Evolutionary conservation across 2,329 filamentous ascomycete species (phyloP).

Genomic region (Hymenoscyphus scutula): DNA sequence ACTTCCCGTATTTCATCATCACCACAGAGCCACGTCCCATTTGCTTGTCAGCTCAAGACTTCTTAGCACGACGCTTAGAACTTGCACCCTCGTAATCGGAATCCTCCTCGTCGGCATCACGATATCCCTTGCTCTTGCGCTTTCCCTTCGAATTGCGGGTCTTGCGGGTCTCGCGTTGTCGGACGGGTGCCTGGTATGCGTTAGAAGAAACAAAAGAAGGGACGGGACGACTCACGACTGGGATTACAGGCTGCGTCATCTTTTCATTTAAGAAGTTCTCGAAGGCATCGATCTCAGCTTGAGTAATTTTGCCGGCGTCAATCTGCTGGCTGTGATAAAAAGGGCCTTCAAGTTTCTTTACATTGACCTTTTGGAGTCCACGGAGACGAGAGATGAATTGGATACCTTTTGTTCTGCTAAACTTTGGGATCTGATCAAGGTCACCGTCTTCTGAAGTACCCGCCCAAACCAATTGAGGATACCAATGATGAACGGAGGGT

Average conservation of each 20-base stretch:
- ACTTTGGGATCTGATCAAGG: slow-evolving; percentile 13
- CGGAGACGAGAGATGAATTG: slow-evolving; percentile 19
- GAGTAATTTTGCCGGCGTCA: neutral
- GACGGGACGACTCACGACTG: neutral
- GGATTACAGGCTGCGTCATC: slow-evolving; percentile 7
- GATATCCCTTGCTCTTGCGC: neutral
- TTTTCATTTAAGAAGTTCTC: slow-evolving; percentile 16
- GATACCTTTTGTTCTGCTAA: slow-evolving; percentile 20
- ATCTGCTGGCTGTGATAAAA: no score
- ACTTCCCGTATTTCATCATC: no score
- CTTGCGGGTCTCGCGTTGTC: neutral
- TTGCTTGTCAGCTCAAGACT: no score
- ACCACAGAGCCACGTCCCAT: no score
- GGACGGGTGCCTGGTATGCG: neutral
- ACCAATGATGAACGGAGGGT: neutral
- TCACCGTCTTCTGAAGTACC: no score
- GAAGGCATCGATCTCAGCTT: slow-evolving; percentile 11
- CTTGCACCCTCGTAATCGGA: neutral
- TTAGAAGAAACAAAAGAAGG: neutral
- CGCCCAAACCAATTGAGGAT: neutral
- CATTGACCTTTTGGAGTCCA: slow-evolving; percentile 22
- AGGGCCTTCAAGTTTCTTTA: no score
- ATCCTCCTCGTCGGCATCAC: neutral
- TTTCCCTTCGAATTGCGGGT: neutral
- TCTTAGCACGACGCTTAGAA: no score